Evolutionary conservation across 2,329 filamentous ascomycete species (phyloP).

Genomic region (Fusarium compactum): DNA sequence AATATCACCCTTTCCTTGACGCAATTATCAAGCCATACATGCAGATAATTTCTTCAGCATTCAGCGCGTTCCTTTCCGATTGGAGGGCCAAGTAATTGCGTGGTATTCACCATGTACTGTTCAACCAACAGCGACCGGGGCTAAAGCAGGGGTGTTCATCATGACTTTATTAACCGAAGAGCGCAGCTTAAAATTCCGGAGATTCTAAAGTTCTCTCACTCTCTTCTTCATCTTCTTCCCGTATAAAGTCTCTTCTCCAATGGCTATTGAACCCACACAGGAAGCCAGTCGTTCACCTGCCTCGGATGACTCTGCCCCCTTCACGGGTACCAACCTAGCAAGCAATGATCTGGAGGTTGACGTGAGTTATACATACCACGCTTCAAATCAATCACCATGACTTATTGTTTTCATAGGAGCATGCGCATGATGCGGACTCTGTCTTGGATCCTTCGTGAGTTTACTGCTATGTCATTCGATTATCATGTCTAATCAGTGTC

Average conservation of each 20-base stretch:
- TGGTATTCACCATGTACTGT: no score
- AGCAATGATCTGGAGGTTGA: constrained; percentile 1
- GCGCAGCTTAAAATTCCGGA: not conserved
- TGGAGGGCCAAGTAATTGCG: not conserved
- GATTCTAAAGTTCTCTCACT: no score
- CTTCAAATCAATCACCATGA: accelerated
- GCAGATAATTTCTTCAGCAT: not conserved
- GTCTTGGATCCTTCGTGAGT: not conserved
- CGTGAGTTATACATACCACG: not conserved
- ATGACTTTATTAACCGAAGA: not conserved
- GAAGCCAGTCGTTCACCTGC: not conserved
- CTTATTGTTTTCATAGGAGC: accelerated
- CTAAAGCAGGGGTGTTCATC: not conserved
- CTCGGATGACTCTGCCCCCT: not conserved
- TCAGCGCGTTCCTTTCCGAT: not conserved
- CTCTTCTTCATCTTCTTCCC: accelerated
- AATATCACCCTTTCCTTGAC: not conserved
- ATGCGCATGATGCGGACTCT: not conserved
- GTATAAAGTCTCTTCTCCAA: accelerated
- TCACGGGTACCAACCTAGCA: not conserved
- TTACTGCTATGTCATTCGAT: accelerated
- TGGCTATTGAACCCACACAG: not conserved
- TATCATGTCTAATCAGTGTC: not conserved
- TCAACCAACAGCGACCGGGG: not conserved
- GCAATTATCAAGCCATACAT: not conserved